Evolutionary conservation across 192 early-diverging fungal genomes (phyloP), one percentile per base, ranked within the genome.

Genomic region (Coemansia sp.): DNA sequence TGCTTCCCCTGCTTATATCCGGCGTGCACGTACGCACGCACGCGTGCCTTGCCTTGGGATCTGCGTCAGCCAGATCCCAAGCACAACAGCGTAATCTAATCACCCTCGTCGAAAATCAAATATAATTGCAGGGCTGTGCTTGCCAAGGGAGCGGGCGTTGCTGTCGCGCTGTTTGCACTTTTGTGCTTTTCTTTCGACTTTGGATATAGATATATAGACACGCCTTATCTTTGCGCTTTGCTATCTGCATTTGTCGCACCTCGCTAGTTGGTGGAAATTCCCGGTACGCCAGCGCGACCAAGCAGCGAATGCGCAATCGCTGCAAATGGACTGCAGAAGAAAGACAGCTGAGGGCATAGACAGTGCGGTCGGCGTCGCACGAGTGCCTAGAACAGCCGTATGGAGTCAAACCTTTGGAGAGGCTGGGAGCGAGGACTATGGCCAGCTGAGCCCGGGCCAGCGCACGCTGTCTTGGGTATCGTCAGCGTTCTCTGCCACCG

Each of bases 381-480:
- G 55, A 58, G 55, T 22, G 31, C 55, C 55, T 16, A 58, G 55
- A 33, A 15, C 55, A 13, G 55, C 31, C 31, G 31, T 58, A 15
- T 58, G 55, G 55, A 58, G 55, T 16, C 55, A 58, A 33, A 58
- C 55, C 29, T 58, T 22, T 16, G 64, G 50, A 22, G 41, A 24
- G 46, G 66, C 72, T 40, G 72, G 71, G 66, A 69, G 70, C 43
- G 49, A 49, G 31, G 66, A 62, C 49, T 75, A 72, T 74, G 67
- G 62, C n/a, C 72, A 69, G 55, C 47, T 55, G 44, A 65, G 39
- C 58, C 69, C 62, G 33, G 72, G 69, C 9, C 72, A 78, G 63
- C 60, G 80, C 43, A 77, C 75, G 43, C 58, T 69, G 44, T 82
- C 74, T 13, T 82, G 75, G 75, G 80, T 82, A 24, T 77, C 75